Base-by-base conservation (phyloP, 768 basidiomycete genomes). In the Suillus weaverae region DNA sequence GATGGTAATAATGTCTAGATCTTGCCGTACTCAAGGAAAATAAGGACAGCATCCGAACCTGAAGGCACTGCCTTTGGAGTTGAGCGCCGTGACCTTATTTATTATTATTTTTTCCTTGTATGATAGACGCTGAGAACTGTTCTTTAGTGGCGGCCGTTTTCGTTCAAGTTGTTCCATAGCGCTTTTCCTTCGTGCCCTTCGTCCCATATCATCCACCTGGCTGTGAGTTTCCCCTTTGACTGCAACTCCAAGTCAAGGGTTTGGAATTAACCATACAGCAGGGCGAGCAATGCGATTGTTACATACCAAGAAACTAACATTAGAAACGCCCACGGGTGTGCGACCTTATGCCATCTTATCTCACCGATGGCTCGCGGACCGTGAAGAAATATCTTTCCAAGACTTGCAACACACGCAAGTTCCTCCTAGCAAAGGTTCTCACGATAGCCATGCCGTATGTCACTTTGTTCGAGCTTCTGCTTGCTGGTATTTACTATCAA, bases 381-480 rank as follows among this genome's bases (percentile, higher is more conserved):
- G 9, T 4, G 61, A 65, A 35, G 64, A 65, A 33, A 30, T 65
- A 1, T 62, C 64, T 11, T 65, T 63, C 39, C 64, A 65, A 26
- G 64, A 62, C 61, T 62, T 62, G 18, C 61, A 57, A 26, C 22
- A 11, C 32, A 38, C 6, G 54, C 18, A 18, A 20, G 18, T 30
- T 59, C 26, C 26, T 30, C 57, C 38, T 30, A 20, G 38, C 5
- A 38, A 59, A 39, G 26, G 38, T 10, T 30, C 18, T 18, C 36
- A 22, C 8, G 22, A n/a, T 26, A 10, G 18, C 26, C 5, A 41
- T 59, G 38, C 57, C 16, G 57, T 59, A 59, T 59, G 57, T 59
- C 16, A 30, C 20, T 5, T 39, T 26, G 6, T 41, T 41, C 26
- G 30, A 59, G 3, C n/a, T 20, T 41, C 9, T 30, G 10, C 22